Evolutionary conservation across 768 basidiomycete species (phyloP).

Genomic region (Suillus lakei): DNA sequence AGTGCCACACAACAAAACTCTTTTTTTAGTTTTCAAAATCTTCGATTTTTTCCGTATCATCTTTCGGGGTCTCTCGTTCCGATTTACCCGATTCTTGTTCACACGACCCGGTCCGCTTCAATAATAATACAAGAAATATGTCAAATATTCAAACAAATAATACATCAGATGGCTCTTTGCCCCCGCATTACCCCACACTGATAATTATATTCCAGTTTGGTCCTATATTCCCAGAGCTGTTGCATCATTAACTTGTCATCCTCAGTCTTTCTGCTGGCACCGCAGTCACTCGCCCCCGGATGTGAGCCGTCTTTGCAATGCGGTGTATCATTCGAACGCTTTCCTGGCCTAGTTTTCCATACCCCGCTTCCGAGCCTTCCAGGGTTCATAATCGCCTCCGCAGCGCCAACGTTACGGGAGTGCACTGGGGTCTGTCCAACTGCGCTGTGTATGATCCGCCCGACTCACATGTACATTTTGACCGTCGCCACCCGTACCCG

Average conservation of each 20-base stretch:
- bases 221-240: neutral
- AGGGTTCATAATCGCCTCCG: neutral
- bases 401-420: neutral
- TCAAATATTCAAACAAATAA: neutral
- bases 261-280: conserved; percentile 1
- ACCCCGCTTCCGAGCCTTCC: neutral
- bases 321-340: neutral
- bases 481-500: conserved; percentile 3
- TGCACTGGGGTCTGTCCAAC: neutral
- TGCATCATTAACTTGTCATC: neutral
- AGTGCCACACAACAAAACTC: neutral
- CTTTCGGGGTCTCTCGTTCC: conserved; percentile 4
- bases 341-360: neutral
- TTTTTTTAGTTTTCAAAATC: neutral
- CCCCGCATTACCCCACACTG: conserved; percentile 19
- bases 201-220: neutral
- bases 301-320: neutral
- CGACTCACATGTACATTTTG: neutral
- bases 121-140: neutral
- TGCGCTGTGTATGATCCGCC: conserved; percentile 5
- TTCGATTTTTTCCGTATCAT: neutral
- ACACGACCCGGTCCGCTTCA: neutral
- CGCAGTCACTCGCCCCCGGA: neutral
- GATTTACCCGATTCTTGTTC: conserved; percentile 1
- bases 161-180: conserved; percentile 1